phyloP scores from a whole-genome alignment of 129 eudicot species.

The Saussurea involucrata region DNA sequence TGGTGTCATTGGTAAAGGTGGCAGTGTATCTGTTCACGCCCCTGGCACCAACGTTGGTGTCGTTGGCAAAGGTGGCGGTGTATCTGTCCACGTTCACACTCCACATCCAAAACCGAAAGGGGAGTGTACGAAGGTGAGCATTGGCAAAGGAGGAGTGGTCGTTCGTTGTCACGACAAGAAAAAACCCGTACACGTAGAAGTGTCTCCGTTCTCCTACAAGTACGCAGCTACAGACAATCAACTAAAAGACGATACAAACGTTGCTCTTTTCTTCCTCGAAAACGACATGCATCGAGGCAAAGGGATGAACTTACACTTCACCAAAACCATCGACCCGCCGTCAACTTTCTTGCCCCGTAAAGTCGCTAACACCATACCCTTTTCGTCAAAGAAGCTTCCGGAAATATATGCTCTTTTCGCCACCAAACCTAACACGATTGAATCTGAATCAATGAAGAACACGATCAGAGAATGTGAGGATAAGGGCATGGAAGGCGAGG shows the following conservation, averaged over 20 bases:
- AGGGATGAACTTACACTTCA: slow-evolving; percentile 43
- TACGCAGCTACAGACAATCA: slow-evolving; percentile 58
- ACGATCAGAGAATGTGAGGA: slow-evolving; percentile 57
- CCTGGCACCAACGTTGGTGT: slow-evolving; percentile 5
- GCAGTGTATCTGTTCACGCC: not conserved
- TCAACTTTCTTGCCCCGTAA: slow-evolving; percentile 52
- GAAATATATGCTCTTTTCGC: slow-evolving; percentile 34
- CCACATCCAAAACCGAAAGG: slow-evolving; percentile 12
- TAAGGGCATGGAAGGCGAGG: slow-evolving; percentile 43
- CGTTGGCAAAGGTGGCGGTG: slow-evolving; percentile 27
- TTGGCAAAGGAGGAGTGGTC: slow-evolving; percentile 44
- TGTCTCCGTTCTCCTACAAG: slow-evolving; percentile 36
- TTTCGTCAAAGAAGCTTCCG: slow-evolving; percentile 44
- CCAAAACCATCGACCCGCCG: slow-evolving; percentile 16
- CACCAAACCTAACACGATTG: slow-evolving; percentile 27
- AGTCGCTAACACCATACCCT: slow-evolving; percentile 43
- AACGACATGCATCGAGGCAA: slow-evolving; percentile 33
- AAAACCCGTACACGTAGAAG: slow-evolving; percentile 30
- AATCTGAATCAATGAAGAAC: slow-evolving; percentile 41
- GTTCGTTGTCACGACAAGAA: slow-evolving; percentile 38
- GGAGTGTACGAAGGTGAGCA: slow-evolving; percentile 21
- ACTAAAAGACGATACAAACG: slow-evolving; percentile 55
- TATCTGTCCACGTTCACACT: slow-evolving; percentile 28
- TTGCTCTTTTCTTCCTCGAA: slow-evolving; percentile 51
- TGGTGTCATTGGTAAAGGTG: not conserved